phyloP scores from a whole-genome alignment of 2,329 filamentous ascomycete species.

The Phyllosticta citriasiana region DNA sequence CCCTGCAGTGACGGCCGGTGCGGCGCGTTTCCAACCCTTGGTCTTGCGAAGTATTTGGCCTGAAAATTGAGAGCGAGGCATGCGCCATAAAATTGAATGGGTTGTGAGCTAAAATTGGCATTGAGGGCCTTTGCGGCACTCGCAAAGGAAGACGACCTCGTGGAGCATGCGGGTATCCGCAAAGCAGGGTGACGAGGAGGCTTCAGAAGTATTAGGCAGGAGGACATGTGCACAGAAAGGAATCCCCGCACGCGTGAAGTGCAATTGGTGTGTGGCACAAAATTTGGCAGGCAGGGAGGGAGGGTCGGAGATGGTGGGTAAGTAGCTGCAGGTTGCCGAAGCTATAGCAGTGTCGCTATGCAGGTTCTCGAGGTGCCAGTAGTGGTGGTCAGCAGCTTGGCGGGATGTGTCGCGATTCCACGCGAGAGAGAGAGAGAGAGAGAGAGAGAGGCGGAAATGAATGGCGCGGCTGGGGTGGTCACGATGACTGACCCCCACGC shows the following conservation, averaged over 20 bases:
- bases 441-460: background rate
- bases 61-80: background rate
- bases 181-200: too few relatives aligned
- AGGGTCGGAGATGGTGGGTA: background rate
- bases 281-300: too few relatives aligned
- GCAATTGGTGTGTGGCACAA: too few relatives aligned
- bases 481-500: background rate
- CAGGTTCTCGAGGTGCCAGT: background rate
- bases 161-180: too few relatives aligned
- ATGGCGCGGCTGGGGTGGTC: background rate
- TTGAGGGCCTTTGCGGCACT: too few relatives aligned
- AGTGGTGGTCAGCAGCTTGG: background rate
- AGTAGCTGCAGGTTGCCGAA: background rate
- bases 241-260: too few relatives aligned
- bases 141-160: too few relatives aligned
- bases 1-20: background rate
- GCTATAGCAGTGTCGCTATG: background rate
- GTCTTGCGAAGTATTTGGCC: background rate
- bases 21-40: background rate
- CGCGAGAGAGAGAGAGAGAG: background rate
- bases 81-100: too few relatives aligned
- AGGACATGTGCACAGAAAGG: too few relatives aligned
- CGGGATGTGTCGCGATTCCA: background rate
- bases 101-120: too few relatives aligned
- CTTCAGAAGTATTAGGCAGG: too few relatives aligned